Percentiles rank a stretch among this genome's conserved stretches.
phyloP scores from a whole-genome alignment of 75 land plant species.

The Pinus taeda region DNA sequence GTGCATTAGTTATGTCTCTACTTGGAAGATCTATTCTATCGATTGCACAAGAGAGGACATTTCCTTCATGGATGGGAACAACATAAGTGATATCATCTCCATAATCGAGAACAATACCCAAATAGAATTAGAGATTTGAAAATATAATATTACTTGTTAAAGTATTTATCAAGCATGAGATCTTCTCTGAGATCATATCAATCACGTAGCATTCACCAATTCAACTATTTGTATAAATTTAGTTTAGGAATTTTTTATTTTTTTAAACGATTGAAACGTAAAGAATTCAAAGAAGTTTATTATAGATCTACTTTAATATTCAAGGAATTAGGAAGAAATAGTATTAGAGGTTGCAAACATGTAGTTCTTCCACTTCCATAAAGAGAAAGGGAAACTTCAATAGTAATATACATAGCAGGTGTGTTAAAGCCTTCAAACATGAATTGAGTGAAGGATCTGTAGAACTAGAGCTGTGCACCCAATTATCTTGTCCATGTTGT shows the following conservation, averaged over 20 bases:
- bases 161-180: too few relatives aligned
- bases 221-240: too few relatives aligned
- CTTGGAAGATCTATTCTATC: constrained; percentile 48
- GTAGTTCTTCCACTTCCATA: constrained; percentile 83
- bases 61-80: too few relatives aligned
- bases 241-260: too few relatives aligned
- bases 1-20: constrained; percentile 44
- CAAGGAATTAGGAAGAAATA: neutral
- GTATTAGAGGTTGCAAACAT: constrained; percentile 28
- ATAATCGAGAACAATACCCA: constrained; percentile 37
- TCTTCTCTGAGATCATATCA: too few relatives aligned
- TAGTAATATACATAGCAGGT: constrained; percentile 47
- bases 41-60: constrained; percentile 50
- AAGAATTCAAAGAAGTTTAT: neutral
- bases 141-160: neutral
- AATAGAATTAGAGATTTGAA: neutral
- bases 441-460: constrained; percentile 10
- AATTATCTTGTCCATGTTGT: too few relatives aligned
- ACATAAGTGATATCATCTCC: constrained; percentile 26
- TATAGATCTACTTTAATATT: too few relatives aligned
- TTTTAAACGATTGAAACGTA: neutral
- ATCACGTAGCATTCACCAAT: too few relatives aligned
- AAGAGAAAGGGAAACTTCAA: constrained; percentile 50
- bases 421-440: constrained; percentile 47
- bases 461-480: too few relatives aligned